Conservation (phyloP, 371 early-diverging fungal species). For the Mucor velutinosus region DNA sequence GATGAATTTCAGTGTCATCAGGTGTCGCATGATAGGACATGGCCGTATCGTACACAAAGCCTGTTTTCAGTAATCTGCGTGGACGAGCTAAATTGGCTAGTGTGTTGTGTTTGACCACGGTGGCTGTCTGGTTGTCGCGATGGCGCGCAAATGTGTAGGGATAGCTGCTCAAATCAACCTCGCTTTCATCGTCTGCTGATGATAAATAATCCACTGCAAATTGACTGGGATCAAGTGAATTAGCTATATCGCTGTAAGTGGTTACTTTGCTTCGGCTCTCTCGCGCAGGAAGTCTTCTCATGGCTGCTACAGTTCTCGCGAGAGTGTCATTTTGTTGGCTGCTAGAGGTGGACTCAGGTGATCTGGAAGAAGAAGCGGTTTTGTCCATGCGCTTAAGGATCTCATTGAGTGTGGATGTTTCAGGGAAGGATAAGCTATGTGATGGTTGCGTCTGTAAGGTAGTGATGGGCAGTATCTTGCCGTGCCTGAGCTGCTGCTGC, state of each 20-base stretch:
- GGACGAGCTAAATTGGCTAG: background rate
- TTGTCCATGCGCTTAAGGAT: background rate
- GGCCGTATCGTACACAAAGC: slow-evolving; percentile 67
- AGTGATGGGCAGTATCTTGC: too few relatives aligned
- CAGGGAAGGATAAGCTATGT: too few relatives aligned
- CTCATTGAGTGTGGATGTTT: background rate
- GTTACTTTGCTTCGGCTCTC: background rate
- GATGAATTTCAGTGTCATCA: slow-evolving; percentile 63
- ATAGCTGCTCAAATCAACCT: background rate
- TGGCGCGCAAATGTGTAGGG: background rate
- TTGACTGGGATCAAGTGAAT: background rate
- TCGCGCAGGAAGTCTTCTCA: background rate
- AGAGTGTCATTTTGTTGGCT: background rate
- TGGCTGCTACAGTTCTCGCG: background rate
- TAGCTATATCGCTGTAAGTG: slow-evolving; percentile 13
- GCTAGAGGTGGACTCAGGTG: background rate
- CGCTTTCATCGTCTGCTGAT: background rate
- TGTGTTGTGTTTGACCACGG: background rate
- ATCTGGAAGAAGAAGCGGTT: background rate
- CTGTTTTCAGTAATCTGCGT: slow-evolving; percentile 41
- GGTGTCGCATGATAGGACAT: slow-evolving; percentile 63
- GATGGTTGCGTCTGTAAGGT: too few relatives aligned
- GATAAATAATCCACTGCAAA: background rate
- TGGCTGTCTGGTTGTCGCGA: background rate
- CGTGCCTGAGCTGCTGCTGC: too few relatives aligned